A percentile compares a stretch with the other conserved stretches of the same genome.
These are phyloP conservation scores for Salicornia ramosissima DNA, from an alignment of 148 eudicot genomes.

Conservation along the genomic window DNA sequence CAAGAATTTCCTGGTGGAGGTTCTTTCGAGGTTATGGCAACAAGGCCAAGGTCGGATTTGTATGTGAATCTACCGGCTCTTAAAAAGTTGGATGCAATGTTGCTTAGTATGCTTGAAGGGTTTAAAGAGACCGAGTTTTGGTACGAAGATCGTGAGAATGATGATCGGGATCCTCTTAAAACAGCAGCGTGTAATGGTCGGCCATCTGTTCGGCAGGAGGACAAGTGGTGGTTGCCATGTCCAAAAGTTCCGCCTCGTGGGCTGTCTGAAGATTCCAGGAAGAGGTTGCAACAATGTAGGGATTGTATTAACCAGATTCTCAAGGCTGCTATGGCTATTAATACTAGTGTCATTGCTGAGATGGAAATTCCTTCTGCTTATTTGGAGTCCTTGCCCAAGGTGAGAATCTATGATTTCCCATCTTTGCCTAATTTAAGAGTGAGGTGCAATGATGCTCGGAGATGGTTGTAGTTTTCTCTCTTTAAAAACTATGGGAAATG, in stretches of 20 bases:
- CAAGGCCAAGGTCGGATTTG: conserved; percentile 74
- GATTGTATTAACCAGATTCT: conserved; percentile 91
- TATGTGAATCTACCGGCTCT: conserved; percentile 87
- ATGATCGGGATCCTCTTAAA: conserved; percentile 31
- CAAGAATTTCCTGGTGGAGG: conserved; percentile 84
- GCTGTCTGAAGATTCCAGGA: conserved; percentile 72
- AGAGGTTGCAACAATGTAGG: conserved; percentile 78
- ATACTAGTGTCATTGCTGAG: conserved; percentile 78
- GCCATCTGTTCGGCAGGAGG: conserved; percentile 88
- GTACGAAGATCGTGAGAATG: conserved; percentile 55
- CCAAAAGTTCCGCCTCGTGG: conserved; percentile 81
- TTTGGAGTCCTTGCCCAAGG: conserved; percentile 90
- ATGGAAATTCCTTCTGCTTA: conserved; percentile 92
- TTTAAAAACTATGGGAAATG: too few species aligned
- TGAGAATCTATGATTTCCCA: conserved; percentile 15
- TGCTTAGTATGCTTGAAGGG: conserved; percentile 78
- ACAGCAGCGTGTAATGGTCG: conserved; percentile 39
- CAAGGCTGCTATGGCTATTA: conserved; percentile 96
- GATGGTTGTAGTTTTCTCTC: too few species aligned
- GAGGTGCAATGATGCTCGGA: too few species aligned
- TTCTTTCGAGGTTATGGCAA: conserved; percentile 82
- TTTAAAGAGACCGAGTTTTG: conserved; percentile 80
- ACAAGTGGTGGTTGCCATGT: conserved; percentile 98
- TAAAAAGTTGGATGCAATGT: conserved; percentile 81
- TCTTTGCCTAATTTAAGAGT: background rate